Conservation (phyloP, 768 basidiomycete species). For the Phaeotremella fagi region DNA sequence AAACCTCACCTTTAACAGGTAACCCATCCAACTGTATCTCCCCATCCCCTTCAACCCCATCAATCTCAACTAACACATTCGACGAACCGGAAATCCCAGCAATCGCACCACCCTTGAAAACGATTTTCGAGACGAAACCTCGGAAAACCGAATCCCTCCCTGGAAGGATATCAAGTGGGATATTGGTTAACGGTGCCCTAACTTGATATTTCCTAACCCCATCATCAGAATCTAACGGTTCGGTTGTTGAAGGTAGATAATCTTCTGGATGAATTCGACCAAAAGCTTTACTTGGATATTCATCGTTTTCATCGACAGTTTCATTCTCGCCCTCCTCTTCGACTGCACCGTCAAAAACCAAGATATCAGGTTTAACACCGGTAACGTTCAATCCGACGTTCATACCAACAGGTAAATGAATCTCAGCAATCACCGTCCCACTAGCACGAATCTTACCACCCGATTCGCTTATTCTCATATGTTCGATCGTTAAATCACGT, state of each 20-base stretch:
- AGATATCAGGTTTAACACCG: slow-evolving; percentile 50
- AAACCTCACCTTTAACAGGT: slow-evolving; percentile 34
- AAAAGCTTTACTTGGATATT: slow-evolving; percentile 45
- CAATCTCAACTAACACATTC: slow-evolving; percentile 31
- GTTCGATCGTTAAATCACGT: slow-evolving; percentile 41
- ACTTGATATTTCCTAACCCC: slow-evolving; percentile 29
- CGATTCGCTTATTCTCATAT: slow-evolving; percentile 42
- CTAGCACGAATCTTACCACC: slow-evolving; percentile 40
- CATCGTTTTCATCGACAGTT: slow-evolving; percentile 58
- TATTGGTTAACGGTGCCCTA: slow-evolving; percentile 37
- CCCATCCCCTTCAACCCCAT: slow-evolving; percentile 28
- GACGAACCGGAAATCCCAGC: slow-evolving; percentile 46
- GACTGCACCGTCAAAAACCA: slow-evolving; percentile 42
- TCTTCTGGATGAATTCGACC: slow-evolving; percentile 58
- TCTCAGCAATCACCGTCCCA: slow-evolving; percentile 40
- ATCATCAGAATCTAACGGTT: slow-evolving; percentile 10
- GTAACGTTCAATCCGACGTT: slow-evolving; percentile 58
- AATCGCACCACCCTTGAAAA: slow-evolving; percentile 47
- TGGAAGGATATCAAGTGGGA: slow-evolving; percentile 54
- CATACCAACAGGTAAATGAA: slow-evolving; percentile 62
- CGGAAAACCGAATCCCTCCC: slow-evolving; percentile 49
- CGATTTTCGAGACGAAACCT: slow-evolving; percentile 46
- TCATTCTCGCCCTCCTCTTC: slow-evolving; percentile 59
- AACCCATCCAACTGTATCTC: slow-evolving; percentile 29
- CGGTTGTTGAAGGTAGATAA: slow-evolving; percentile 52